Conservation (phyloP, 805 yeast species). For the Isabelozyma gotoi region DNA sequence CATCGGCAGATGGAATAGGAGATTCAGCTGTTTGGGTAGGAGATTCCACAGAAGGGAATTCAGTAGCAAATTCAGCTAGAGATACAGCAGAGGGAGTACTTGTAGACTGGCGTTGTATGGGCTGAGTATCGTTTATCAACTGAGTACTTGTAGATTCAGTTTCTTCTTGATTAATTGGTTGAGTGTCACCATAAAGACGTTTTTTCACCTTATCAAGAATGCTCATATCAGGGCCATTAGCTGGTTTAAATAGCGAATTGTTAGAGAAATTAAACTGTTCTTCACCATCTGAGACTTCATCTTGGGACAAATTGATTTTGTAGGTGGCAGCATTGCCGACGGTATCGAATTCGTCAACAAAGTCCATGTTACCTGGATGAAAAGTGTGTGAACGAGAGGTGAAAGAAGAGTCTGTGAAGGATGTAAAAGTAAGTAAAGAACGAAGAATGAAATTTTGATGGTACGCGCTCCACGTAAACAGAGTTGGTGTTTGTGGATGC, state of each 20-base stretch:
- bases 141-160: background rate
- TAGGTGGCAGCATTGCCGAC: background rate
- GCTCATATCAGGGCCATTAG: slow-evolving; percentile 10
- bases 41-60: no score
- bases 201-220: slow-evolving; percentile 25
- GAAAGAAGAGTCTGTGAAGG: background rate
- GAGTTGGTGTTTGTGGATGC: background rate
- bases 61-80: slow-evolving; percentile 7
- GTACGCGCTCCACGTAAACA: background rate
- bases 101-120: background rate
- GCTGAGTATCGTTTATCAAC: background rate
- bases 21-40: no score
- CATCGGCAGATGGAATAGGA: no score
- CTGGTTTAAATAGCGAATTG: slow-evolving; percentile 1
- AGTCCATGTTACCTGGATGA: slow-evolving; percentile 17
- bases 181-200: slow-evolving; percentile 13
- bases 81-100: no score
- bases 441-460: background rate
- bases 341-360: slow-evolving; percentile 20
- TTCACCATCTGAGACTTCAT: background rate
- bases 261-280: background rate
- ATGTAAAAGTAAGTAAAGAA: background rate
- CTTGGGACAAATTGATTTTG: background rate
- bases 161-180: background rate
- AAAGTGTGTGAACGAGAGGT: no score